A percentile compares a stretch with the other conserved stretches of the same genome.
Evolutionary conservation across 1,284 basidiomycete genomes (phyloP).

Genomic region (Ceratobasidium sp.): DNA sequence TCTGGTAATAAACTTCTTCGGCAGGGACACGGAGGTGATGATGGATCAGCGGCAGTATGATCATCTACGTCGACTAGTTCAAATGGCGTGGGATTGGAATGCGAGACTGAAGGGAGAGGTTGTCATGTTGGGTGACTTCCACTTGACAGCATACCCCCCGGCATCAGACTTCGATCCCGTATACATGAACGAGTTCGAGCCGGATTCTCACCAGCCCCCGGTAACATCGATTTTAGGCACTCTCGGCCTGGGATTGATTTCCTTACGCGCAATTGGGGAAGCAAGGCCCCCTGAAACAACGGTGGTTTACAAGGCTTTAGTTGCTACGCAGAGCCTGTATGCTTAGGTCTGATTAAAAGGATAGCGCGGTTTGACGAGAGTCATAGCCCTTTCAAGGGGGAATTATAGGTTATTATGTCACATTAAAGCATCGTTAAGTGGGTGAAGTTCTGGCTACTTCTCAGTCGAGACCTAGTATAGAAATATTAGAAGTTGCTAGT

Average conservation of each 20-base stretch:
- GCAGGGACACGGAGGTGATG: neutral
- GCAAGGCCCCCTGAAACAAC: slow-evolving; percentile 3
- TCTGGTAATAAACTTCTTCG: slow-evolving; percentile 17
- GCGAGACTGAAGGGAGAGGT: slow-evolving; percentile 32
- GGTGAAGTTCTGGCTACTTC: no score
- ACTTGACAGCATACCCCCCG: neutral
- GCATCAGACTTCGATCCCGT: neutral
- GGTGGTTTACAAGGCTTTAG: slow-evolving; percentile 1
- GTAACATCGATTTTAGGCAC: slow-evolving; percentile 17
- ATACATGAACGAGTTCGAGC: slow-evolving; percentile 18
- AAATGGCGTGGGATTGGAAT: slow-evolving; percentile 33
- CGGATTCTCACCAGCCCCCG: neutral
- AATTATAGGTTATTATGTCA: no score
- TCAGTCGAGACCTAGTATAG: no score
- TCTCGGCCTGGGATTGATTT: slow-evolving; percentile 19
- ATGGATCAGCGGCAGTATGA: slow-evolving; percentile 6
- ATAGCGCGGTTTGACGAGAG: no score
- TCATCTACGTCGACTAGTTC: neutral
- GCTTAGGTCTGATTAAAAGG: neutral
- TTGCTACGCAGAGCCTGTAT: neutral
- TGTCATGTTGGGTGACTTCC: slow-evolving; percentile 33
- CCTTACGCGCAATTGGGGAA: slow-evolving; percentile 14
- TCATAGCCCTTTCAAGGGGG: no score
- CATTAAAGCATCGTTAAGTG: no score
- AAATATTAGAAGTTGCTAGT: no score